phyloP scores from a whole-genome alignment of 768 basidiomycete genomes.

The Rhizopogon rudus region DNA sequence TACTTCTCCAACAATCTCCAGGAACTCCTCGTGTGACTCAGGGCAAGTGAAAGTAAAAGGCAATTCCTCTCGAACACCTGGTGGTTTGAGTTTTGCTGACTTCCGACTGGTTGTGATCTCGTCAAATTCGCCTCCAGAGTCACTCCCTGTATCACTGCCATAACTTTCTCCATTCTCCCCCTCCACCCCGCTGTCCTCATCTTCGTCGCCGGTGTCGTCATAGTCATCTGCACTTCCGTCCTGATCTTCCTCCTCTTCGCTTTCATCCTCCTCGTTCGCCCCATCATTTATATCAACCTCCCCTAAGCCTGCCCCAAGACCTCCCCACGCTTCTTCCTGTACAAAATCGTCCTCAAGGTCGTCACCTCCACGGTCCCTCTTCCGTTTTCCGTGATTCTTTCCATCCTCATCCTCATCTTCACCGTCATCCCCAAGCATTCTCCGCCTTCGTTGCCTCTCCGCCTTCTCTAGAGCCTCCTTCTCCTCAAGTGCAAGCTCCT shows the following conservation, averaged over 20 bases:
- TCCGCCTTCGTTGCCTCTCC: conserved; percentile 67
- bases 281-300: conserved; percentile 38
- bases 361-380: conserved; percentile 68
- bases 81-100: conserved; percentile 26
- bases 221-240: conserved; percentile 29
- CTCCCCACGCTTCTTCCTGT: conserved; percentile 32
- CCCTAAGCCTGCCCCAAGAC: conserved; percentile 28
- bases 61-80: conserved; percentile 49
- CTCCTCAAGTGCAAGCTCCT: conserved; percentile 86
- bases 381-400: conserved; percentile 35
- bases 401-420: conserved; percentile 57
- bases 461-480: conserved; percentile 84
- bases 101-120: conserved; percentile 31
- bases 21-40: conserved; percentile 77
- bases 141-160: conserved; percentile 25
- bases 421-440: conserved; percentile 81
- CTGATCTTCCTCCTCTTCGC: conserved; percentile 26
- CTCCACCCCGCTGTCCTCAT: conserved; percentile 35
- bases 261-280: conserved; percentile 21
- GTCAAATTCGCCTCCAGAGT: conserved; percentile 35
- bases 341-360: conserved; percentile 88
- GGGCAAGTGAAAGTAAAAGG: conserved; percentile 95
- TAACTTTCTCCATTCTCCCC: conserved; percentile 24
- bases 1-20: conserved; percentile 72
- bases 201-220: conserved; percentile 23